Conservation (phyloP, 2,329 filamentous ascomycete genomes). For the Trichoderma breve region DNA sequence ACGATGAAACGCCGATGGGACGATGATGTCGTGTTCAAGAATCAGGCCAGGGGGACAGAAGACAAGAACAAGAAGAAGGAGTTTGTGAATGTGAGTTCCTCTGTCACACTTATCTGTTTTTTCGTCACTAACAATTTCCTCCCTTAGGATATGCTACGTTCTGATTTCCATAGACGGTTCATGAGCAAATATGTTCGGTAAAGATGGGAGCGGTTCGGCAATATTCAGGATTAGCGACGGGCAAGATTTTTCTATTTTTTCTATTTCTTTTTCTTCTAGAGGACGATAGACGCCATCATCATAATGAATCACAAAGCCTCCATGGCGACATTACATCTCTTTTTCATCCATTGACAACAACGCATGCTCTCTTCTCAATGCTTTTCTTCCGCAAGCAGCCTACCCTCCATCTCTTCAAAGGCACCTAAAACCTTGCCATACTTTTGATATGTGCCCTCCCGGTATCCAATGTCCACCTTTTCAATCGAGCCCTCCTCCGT, state of each 20-base stretch:
- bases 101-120: not conserved
- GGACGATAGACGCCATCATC: conserved; percentile 24
- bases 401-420: conserved; percentile 72
- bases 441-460: conserved; percentile 67
- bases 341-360: not conserved
- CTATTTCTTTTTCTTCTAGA: not conserved
- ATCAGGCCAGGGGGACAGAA: conserved; percentile 92
- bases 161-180: conserved; percentile 96
- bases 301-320: conserved; percentile 5
- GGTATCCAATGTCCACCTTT: conserved; percentile 80
- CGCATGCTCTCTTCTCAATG: not conserved
- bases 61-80: conserved; percentile 86
- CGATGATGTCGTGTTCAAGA: conserved; percentile 98
- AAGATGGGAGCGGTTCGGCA: not conserved
- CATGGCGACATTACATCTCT: not conserved
- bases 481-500: conserved; percentile 78
- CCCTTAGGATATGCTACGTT: conserved; percentile 76
- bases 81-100: conserved; percentile 83
- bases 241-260: not conserved
- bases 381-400: conserved; percentile 50
- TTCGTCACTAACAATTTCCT: not conserved
- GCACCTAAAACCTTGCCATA: conserved; percentile 76
- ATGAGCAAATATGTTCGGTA: conserved; percentile 72
- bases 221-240: conserved; percentile 8
- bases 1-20: conserved; percentile 93